Evolutionary conservation across 129 eudicot species (phyloP).

Genomic region (Solidago caesia): DNA sequence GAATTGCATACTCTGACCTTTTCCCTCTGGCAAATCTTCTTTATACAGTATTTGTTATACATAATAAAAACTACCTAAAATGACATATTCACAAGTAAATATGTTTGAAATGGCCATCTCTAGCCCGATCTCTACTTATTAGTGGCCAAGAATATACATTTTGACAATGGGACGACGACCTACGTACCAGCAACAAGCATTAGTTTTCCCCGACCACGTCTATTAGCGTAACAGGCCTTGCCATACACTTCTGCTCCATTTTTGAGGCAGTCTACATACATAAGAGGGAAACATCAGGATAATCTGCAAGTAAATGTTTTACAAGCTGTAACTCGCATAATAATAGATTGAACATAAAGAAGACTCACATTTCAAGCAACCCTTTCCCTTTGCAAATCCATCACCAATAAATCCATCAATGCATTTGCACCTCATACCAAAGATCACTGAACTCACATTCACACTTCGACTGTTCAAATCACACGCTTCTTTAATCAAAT

Average conservation of each 20-base stretch:
- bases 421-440: slow-evolving; percentile 73
- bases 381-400: slow-evolving; percentile 63
- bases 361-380: slow-evolving; percentile 75
- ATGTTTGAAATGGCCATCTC: not conserved
- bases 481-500: slow-evolving; percentile 43
- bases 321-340: not conserved
- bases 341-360: not conserved
- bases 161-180: not conserved
- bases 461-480: slow-evolving; percentile 52
- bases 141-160: not conserved
- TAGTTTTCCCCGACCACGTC: slow-evolving; percentile 42
- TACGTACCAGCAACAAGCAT: slow-evolving; percentile 63
- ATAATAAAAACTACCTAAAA: not conserved
- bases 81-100: not conserved
- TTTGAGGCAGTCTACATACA: slow-evolving; percentile 56
- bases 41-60: no score
- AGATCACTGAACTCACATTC: slow-evolving; percentile 50
- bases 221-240: slow-evolving; percentile 44
- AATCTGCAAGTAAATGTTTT: not conserved
- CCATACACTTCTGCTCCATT: slow-evolving; percentile 60
- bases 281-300: not conserved
- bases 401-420: slow-evolving; percentile 67
- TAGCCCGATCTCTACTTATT: not conserved
- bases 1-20: no score
- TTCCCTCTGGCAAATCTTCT: no score